These are phyloP conservation scores for Phytophthora pistaciae DNA, from an alignment of 352 stramenopile genomes.

Conservation along the genomic window DNA sequence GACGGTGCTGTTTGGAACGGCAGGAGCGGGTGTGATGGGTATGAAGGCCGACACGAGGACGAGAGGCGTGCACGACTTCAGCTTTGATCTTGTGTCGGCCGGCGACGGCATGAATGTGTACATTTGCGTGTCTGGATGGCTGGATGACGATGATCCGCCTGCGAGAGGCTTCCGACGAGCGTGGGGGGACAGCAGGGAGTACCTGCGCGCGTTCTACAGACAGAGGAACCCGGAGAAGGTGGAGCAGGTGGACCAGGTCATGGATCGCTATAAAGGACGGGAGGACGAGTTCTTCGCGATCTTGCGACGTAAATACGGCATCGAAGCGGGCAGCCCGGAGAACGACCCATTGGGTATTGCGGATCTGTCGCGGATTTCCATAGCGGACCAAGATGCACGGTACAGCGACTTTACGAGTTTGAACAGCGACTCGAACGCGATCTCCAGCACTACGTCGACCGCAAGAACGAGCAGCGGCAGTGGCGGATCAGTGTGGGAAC, in stretches of 20 bases:
- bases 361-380: conserved; percentile 38
- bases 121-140: conserved; percentile 87
- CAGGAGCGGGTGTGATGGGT: conserved; percentile 77
- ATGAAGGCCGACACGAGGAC: conserved; percentile 85
- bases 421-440: conserved; percentile 45
- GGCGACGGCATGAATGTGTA: conserved; percentile 91
- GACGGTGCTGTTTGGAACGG: conserved; percentile 84
- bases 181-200: conserved; percentile 85
- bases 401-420: conserved; percentile 42
- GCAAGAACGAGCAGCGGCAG: conserved; percentile 8
- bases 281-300: conserved; percentile 88
- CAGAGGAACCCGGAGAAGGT: conserved; percentile 77
- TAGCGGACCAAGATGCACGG: conserved; percentile 32
- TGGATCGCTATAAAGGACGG: conserved; percentile 84
- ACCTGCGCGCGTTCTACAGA: conserved; percentile 80
- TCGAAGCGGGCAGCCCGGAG: conserved; percentile 38
- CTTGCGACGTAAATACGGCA: conserved; percentile 71
- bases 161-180: conserved; percentile 68
- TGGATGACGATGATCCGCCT: conserved; percentile 79
- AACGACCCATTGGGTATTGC: conserved; percentile 62
- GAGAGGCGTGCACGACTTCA: conserved; percentile 80
- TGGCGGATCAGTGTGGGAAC: conserved; percentile 36
- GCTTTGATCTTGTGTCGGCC: conserved; percentile 82
- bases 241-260: conserved; percentile 80
- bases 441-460: conserved; percentile 32